Base-by-base conservation (phyloP, 148 eudicot species). In the Cornus kousa region DNA sequence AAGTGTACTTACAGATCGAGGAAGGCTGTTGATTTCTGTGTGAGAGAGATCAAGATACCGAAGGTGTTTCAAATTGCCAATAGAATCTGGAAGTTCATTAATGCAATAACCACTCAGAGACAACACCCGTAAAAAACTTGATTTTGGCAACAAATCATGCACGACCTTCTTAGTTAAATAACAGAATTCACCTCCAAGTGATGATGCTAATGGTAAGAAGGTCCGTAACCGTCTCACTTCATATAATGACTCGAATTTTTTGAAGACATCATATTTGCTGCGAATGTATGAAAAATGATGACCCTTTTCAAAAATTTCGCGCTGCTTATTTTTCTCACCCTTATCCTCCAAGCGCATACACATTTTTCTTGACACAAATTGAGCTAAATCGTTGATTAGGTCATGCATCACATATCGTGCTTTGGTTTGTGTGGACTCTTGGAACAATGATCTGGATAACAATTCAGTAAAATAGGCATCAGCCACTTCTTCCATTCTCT, bases 11-110 rank as follows among this genome's bases (percentile, higher is more conserved):
- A 79, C 7, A 11, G 84, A 67, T 2, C 32, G 40, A 8, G 87
- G 84, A 8, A 85, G 74, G 67, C 2, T 67, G 20, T 55, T 55
- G 16, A 85, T 31, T 17, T 0, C 4, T 0, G 60, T 9, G 48
- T 75, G 66, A 23, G 78, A 80, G 67, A 84, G 78, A 53, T 80
- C 77, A 69, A 81, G 77, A 74, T 81, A 85, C 53, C 84, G 59
- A 24, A 85, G 35, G 65, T 75, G 84, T 14, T 75, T 46, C 16
- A 84, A 74, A 16, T 57, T 68, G 2, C 87, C 82, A 3, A 81
- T 71, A 5, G 80, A 78, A 2, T 72, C 68, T 8, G 79, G 77
- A 5, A 84, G 59, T 50, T 24, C 33, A 19, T 28, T 0, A 2
- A 57, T 50, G 33, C 31, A 67, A 10, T 69, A 72, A 5, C 62